phyloP scores from a whole-genome alignment of 208 protist species.

The Acanthamoeba sp. region DNA sequence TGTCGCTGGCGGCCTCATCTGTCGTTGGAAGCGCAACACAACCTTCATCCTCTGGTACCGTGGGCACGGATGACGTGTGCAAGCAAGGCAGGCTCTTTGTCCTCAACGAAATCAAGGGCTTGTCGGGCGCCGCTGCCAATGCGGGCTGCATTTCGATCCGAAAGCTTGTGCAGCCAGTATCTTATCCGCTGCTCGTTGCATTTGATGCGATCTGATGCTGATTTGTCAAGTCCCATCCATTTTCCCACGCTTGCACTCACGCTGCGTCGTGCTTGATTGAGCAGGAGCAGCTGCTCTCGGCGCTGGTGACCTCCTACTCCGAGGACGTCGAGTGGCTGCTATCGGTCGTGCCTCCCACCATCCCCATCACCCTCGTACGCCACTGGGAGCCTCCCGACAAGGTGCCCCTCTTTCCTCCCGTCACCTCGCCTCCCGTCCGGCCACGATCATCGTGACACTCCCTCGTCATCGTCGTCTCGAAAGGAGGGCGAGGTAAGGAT shows the following conservation, averaged over 20 bases:
- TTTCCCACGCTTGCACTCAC: too few species aligned
- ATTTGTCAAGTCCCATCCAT: too few species aligned
- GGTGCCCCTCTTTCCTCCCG: too few species aligned
- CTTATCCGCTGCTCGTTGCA: too few species aligned
- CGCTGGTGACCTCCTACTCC: not conserved
- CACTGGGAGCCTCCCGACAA: slow-evolving; percentile 32
- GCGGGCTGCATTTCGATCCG: not conserved
- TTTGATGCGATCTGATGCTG: too few species aligned
- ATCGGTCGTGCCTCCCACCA: not conserved
- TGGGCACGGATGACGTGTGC: not conserved
- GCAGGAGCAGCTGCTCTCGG: not conserved
- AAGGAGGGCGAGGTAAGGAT: not conserved
- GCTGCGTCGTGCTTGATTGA: not conserved
- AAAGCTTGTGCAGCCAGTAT: not conserved
- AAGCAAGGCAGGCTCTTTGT: not conserved
- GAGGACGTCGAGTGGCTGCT: slow-evolving; percentile 50
- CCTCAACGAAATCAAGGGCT: not conserved
- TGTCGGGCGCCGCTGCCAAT: not conserved
- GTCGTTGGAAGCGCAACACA: not conserved
- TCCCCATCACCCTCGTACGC: slow-evolving; percentile 28
- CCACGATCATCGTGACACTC: too few species aligned
- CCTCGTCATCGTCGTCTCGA: too few species aligned
- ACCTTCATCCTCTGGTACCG: not conserved
- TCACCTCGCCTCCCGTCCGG: too few species aligned
- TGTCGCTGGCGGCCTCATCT: not conserved